A percentile compares a stretch with the other conserved stretches of the same genome.
phyloP scores from a whole-genome alignment of 345 rosid species.

The Eucalyptus urophylla region DNA sequence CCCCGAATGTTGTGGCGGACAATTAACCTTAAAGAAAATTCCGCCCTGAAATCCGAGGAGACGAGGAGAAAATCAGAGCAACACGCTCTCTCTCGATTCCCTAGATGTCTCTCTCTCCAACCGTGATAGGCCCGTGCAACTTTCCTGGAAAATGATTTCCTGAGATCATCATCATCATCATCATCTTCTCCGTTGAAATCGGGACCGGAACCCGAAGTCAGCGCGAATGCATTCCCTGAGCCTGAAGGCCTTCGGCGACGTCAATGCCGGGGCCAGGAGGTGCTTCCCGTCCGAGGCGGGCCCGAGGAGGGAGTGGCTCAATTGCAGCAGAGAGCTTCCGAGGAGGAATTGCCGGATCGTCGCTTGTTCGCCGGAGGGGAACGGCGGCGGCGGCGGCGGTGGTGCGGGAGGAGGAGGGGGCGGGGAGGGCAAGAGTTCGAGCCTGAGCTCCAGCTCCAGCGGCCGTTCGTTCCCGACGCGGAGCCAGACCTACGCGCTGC shows the following conservation, averaged over 20 bases:
- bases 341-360: constrained; percentile 15
- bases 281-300: background rate
- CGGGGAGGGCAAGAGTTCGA: constrained; percentile 17
- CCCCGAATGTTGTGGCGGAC: background rate
- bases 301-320: background rate
- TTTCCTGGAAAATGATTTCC: background rate
- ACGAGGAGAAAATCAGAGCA: background rate
- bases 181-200: background rate
- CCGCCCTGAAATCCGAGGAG: background rate
- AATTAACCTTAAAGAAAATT: background rate
- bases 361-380: constrained; percentile 14
- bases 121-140: background rate
- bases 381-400: constrained; percentile 1
- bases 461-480: constrained; percentile 21
- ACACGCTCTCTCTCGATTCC: background rate
- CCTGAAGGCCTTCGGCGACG: constrained; percentile 16
- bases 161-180: background rate
- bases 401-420: background rate
- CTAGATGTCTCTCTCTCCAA: background rate
- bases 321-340: background rate
- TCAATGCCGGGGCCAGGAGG: constrained; percentile 6
- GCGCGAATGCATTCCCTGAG: constrained; percentile 4
- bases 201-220: background rate
- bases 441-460: constrained; percentile 3
- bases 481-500: constrained; percentile 46